Percentiles rank a stretch among this genome's conserved stretches.
phyloP scores from a whole-genome alignment of 805 yeast species.

The Ascoidea rubescens region DNA sequence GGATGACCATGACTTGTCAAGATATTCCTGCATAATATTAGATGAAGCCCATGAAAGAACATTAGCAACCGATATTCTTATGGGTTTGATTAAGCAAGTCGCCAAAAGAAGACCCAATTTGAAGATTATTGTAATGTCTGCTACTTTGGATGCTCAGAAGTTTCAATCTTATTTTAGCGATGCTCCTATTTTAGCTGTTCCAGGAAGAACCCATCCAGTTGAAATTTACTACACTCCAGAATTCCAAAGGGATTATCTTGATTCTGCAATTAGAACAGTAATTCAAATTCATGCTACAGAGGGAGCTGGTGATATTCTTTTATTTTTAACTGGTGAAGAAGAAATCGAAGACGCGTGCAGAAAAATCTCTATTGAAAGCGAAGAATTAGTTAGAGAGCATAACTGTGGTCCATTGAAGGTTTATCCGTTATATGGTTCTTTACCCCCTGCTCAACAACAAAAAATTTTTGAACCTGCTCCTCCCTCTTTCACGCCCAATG shows the following conservation, averaged over 20 bases:
- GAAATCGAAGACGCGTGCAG: slow-evolving; percentile 96
- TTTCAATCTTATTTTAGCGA: slow-evolving; percentile 80
- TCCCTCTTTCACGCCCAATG: slow-evolving; percentile 50
- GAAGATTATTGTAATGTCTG: slow-evolving; percentile 92
- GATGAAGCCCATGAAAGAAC: slow-evolving; percentile 99
- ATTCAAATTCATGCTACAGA: slow-evolving; percentile 95
- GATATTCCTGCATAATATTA: slow-evolving; percentile 80
- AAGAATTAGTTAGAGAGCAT: slow-evolving; percentile 77
- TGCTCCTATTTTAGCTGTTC: slow-evolving; percentile 92
- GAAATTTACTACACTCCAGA: slow-evolving; percentile 96
- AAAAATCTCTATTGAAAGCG: slow-evolving; percentile 77
- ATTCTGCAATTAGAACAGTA: slow-evolving; percentile 90
- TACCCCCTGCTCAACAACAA: slow-evolving; percentile 94
- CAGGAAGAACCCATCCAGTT: slow-evolving; percentile 96
- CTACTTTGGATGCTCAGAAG: slow-evolving; percentile 93
- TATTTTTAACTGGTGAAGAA: slow-evolving; percentile 92
- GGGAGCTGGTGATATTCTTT: slow-evolving; percentile 77
- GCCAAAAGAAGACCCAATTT: slow-evolving; percentile 71
- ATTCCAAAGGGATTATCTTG: slow-evolving; percentile 86
- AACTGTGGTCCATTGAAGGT: slow-evolving; percentile 81
- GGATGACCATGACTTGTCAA: slow-evolving; percentile 76
- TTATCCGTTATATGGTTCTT: slow-evolving; percentile 90
- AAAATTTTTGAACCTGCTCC: slow-evolving; percentile 89
- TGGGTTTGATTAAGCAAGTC: slow-evolving; percentile 87
- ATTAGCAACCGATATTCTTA: slow-evolving; percentile 86